phyloP scores from a whole-genome alignment of 768 basidiomycete species.

The Phanerochaete carnosa region DNA sequence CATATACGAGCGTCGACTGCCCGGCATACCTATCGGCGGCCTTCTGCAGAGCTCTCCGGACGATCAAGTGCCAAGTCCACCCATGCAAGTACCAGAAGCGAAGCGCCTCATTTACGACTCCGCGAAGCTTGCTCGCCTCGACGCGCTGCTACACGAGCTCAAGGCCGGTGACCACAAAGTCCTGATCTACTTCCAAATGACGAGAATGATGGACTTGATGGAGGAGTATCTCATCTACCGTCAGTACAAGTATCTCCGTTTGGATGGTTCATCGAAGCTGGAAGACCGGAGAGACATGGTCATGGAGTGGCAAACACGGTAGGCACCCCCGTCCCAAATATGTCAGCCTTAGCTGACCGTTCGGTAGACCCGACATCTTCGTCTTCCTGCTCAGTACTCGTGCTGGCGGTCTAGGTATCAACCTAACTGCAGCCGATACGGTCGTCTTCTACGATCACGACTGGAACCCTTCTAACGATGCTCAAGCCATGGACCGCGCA shows the following conservation, averaged over 20 bases:
- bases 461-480: conserved; percentile 97
- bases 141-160: conserved; percentile 85
- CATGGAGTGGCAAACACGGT: conserved; percentile 98
- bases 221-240: conserved; percentile 97
- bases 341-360: background rate
- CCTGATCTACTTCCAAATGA: conserved; percentile 99
- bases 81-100: conserved; percentile 92
- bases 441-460: conserved; percentile 95
- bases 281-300: conserved; percentile 99
- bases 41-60: conserved; percentile 61
- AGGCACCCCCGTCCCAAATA: conserved; percentile 19
- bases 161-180: conserved; percentile 93
- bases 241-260: conserved; percentile 90
- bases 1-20: conserved; percentile 46
- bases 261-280: conserved; percentile 92
- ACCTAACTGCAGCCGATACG: conserved; percentile 93
- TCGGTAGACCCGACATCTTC: conserved; percentile 76
- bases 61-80: conserved; percentile 74
- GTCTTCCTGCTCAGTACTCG: conserved; percentile 89
- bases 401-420: conserved; percentile 95
- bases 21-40: conserved; percentile 63
- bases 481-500: conserved; percentile 97
- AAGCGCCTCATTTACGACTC: conserved; percentile 96
- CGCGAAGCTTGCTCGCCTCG: conserved; percentile 90
- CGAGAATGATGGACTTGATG: conserved; percentile 98